A percentile compares a stretch with the other conserved stretches of the same genome.
phyloP scores from a whole-genome alignment of 129 eudicot genomes.

The Pittosporum tobira region DNA sequence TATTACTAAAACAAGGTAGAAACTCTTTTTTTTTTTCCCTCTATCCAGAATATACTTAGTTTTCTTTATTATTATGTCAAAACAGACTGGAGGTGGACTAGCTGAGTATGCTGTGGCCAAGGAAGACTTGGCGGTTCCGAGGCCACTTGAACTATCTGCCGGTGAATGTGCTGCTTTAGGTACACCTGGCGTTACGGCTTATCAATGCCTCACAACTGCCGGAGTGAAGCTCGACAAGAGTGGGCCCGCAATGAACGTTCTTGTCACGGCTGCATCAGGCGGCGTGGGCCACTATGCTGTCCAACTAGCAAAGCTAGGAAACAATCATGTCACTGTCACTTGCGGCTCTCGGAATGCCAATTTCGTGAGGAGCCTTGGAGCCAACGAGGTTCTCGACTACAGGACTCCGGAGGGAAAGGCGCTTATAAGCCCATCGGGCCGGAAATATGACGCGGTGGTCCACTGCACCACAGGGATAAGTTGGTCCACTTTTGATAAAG shows the following conservation, averaged over 20 bases:
- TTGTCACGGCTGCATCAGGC: constrained; percentile 44
- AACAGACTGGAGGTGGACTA: constrained; percentile 40
- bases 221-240: constrained; percentile 33
- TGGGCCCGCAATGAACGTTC: constrained; percentile 29
- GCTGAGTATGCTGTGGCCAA: constrained; percentile 39
- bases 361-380: constrained; percentile 34
- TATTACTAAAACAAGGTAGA: no score
- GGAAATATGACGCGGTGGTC: constrained; percentile 35
- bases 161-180: constrained; percentile 30
- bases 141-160: constrained; percentile 38
- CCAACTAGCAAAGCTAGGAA: constrained; percentile 39
- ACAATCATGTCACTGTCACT: constrained; percentile 40
- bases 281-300: constrained; percentile 54
- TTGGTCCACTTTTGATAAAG: constrained; percentile 34
- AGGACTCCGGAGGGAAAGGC: constrained; percentile 42
- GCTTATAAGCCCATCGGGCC: constrained; percentile 35
- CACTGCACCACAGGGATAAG: constrained; percentile 32
- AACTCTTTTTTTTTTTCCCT: no score
- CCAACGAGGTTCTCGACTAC: constrained; percentile 44
- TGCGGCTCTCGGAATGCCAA: constrained; percentile 42
- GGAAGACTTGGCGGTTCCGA: constrained; percentile 22
- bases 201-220: constrained; percentile 27
- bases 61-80: not conserved
- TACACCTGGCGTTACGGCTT: constrained; percentile 30
- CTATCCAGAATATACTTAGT: not conserved